Base-by-base conservation (phyloP, 495 filamentous ascomycete genomes). In the Entonaema liquescens region DNA sequence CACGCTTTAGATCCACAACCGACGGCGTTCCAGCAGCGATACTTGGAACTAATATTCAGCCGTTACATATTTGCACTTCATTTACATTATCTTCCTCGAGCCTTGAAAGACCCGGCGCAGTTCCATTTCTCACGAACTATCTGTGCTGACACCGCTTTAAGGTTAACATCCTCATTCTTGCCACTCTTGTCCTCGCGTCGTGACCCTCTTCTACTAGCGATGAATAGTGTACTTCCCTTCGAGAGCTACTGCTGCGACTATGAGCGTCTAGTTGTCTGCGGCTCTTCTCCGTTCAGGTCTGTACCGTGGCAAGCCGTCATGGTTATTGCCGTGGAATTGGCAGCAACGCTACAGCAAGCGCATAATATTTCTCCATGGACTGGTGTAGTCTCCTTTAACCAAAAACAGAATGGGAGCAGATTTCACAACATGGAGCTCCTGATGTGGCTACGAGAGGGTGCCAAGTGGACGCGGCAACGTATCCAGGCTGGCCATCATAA, bases 11-110 rank as follows among this genome's bases (percentile, higher is more conserved):
- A 26, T 47, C 79, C 79, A 42, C 71, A 72, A 15, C 74, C 79
- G 26, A 77, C 78, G 6, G 36, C 73, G 19, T 82, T 82, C 47
- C 80, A 83, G 44, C 73, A 78, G 1, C 80, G 76, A 5, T 42
- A 82, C n/a, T 75, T 78, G 0, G 83, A 84, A 44, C 68, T 81
- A 25, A 74, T 76, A 55, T 72, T 80, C 1, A 77, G 85, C 26
- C 87, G 88, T 55, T 89, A 87, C 75, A 87, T 91, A 59, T 75
- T 90, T 53, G 81, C 83, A 1, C 64, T 84, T 4, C 82, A 83
- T 54, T 61, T 78, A 21, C 75, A 79, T 1, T 81, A 79, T 71
- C 71, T 81, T 23, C 66, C 70, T 3, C 63, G 71, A 25, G 76
- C 80, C 0, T 62, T 78, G 8, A 76, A 70, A 36, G 79, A 83